Evolutionary conservation across 306 rosid species (phyloP).

Genomic region (Lathyrus tuberosus): DNA sequence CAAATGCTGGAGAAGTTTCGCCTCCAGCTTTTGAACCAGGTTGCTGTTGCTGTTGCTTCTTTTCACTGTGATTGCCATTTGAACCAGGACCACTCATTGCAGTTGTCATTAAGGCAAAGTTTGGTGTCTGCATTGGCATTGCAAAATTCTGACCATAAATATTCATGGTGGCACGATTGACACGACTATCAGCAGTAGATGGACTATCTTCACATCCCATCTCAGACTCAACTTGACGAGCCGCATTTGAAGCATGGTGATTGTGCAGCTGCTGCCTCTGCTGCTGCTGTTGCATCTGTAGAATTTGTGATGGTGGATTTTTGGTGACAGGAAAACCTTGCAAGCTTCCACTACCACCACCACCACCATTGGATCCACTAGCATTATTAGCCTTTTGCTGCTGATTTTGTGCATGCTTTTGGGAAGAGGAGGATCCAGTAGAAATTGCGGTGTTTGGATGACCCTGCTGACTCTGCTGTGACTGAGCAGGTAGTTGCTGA

Average conservation of each 20-base stretch:
- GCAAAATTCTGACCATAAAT: conserved; percentile 76
- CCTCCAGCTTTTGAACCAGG: conserved; percentile 62
- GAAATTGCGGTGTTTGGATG: conserved; percentile 72
- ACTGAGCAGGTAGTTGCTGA: conserved; percentile 61
- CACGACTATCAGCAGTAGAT: conserved; percentile 76
- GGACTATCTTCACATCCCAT: conserved; percentile 88
- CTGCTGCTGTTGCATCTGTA: conserved; percentile 53
- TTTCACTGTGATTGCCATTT: conserved; percentile 59
- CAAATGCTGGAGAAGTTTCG: conserved; percentile 76
- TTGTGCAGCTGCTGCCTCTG: conserved; percentile 59
- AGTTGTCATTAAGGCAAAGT: conserved; percentile 74
- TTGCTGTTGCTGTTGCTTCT: conserved; percentile 67
- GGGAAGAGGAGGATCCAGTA: conserved; percentile 79
- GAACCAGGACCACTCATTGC: conserved; percentile 51
- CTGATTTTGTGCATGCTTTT: conserved; percentile 82
- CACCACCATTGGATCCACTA: conserved; percentile 46
- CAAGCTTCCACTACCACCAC: conserved; percentile 51
- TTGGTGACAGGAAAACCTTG: conserved; percentile 82
- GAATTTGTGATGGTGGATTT: conserved; percentile 58
- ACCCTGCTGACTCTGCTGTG: conserved; percentile 74
- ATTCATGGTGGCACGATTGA: conserved; percentile 58
- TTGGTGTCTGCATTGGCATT: conserved; percentile 73
- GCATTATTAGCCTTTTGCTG: conserved; percentile 72
- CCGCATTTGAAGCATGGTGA: conserved; percentile 58
- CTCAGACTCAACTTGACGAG: conserved; percentile 80